Base-by-base conservation (phyloP, 2,329 filamentous ascomycete genomes). In the Aphanocladium album region DNA sequence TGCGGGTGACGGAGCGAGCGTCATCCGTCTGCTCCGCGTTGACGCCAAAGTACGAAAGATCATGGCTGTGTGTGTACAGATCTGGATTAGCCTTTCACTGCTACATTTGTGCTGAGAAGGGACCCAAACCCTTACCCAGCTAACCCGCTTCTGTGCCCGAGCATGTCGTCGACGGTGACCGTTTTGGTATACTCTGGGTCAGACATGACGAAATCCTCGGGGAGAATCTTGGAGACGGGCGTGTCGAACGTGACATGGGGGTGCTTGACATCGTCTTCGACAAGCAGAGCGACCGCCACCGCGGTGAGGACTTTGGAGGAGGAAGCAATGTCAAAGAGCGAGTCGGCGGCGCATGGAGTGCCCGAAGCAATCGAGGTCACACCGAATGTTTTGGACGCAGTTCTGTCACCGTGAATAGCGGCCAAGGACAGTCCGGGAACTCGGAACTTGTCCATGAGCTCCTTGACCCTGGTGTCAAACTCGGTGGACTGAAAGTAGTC, bases 111-210 rank as follows among this genome's bases (percentile, higher is more conserved):
- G 5, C 35, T 8, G 11, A 16, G 12, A 2, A 47, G 45, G 2
- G 21, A 25, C 1, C 11, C 37, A n/a, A n/a, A 5, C 19, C 47
- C 33, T 21, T 39, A 57, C 60, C 52, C 30, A 14, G 60, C 27
- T n/a, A 57, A n/a, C 11, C 60, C 60, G 46, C 53, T 57, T 19
- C 60, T 23, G 53, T 61, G 60, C 6, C 52, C 4, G 53, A 61
- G 33, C n/a, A 61, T 57, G 46, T 61, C 60, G 19, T 61, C 60
- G 4, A 61, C 21, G 16, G 60, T 61, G 52, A 61, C 45, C 2
- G 30, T 21, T n/a, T 61, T 57, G n/a, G 60, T 61, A 23, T 51
- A 61, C 46, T 23, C 52, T 23, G 54, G n/a, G 14, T 61, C 53
- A 7, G 53, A 45, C 23, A 51, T 35, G 43, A 60, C 58, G 41